Evolutionary conservation across 805 yeast genomes (phyloP).

Genomic region (Metschnikowia picachoensis): DNA sequence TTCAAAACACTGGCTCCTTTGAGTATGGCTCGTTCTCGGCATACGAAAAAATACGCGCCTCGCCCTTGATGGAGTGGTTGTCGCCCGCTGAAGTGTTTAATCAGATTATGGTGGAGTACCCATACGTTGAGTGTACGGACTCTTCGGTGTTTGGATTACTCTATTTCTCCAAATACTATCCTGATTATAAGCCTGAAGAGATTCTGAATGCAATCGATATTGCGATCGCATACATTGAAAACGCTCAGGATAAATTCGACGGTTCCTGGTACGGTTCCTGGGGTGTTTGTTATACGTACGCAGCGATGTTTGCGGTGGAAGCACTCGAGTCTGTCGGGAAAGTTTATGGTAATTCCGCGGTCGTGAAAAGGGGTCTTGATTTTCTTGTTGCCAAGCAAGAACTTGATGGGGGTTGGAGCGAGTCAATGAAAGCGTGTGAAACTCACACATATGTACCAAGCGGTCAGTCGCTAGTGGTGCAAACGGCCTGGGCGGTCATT

Average conservation of each 20-base stretch:
- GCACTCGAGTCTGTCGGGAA: slow-evolving; percentile 73
- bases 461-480: slow-evolving; percentile 67
- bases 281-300: slow-evolving; percentile 96
- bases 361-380: slow-evolving; percentile 77
- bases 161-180: slow-evolving; percentile 63
- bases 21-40: slow-evolving; percentile 92
- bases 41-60: slow-evolving; percentile 82
- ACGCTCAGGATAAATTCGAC: slow-evolving; percentile 59
- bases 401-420: slow-evolving; percentile 97
- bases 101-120: slow-evolving; percentile 97
- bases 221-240: slow-evolving; percentile 69
- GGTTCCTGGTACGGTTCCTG: slow-evolving; percentile 99
- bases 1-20: slow-evolving; percentile 76
- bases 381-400: slow-evolving; percentile 73
- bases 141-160: slow-evolving; percentile 87
- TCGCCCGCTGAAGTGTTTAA: slow-evolving; percentile 99
- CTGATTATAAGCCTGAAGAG: slow-evolving; percentile 60
- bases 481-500: slow-evolving; percentile 89
- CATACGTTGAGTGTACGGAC: slow-evolving; percentile 97
- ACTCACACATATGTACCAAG: slow-evolving; percentile 69
- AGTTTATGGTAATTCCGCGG: slow-evolving; percentile 55
- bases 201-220: slow-evolving; percentile 65
- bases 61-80: slow-evolving; percentile 67
- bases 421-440: slow-evolving; percentile 87
- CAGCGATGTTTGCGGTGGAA: slow-evolving; percentile 96